Percentiles rank a stretch among this genome's conserved stretches.
Conservation (phyloP, 306 rosid genomes). For the Abrus pulchellus region DNA sequence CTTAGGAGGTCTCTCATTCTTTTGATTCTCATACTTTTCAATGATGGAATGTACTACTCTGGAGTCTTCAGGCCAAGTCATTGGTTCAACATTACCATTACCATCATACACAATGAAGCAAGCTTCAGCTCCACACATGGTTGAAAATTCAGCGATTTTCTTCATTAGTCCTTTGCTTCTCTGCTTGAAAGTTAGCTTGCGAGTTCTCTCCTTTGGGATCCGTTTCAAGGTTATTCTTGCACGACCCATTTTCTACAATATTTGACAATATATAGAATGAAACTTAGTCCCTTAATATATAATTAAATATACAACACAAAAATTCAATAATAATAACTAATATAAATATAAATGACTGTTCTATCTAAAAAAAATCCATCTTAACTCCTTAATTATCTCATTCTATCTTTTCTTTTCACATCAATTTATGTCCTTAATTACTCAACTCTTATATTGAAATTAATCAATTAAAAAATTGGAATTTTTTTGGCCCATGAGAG, state of each 20-base stretch:
- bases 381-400: no score
- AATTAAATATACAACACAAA: no score
- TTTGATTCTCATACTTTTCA: not conserved
- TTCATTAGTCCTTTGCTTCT: slow-evolving; percentile 38
- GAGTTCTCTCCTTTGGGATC: not conserved
- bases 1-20: not conserved
- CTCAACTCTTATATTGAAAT: no score
- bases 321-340: no score
- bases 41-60: not conserved
- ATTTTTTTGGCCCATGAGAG: no score
- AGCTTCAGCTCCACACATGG: not conserved
- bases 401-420: no score
- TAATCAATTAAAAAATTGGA: no score
- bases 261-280: not conserved
- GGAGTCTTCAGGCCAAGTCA: not conserved
- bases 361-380: no score
- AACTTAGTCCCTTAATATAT: no score
- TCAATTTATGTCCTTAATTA: no score
- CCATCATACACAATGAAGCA: not conserved
- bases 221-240: not conserved
- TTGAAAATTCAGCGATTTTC: not conserved
- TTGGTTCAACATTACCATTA: not conserved
- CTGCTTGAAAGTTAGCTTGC: not conserved
- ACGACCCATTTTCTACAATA: slow-evolving; percentile 46
- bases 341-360: no score